Evolutionary conservation across 2,329 filamentous ascomycete genomes (phyloP).

Genomic region (Fusarium buharicum): DNA sequence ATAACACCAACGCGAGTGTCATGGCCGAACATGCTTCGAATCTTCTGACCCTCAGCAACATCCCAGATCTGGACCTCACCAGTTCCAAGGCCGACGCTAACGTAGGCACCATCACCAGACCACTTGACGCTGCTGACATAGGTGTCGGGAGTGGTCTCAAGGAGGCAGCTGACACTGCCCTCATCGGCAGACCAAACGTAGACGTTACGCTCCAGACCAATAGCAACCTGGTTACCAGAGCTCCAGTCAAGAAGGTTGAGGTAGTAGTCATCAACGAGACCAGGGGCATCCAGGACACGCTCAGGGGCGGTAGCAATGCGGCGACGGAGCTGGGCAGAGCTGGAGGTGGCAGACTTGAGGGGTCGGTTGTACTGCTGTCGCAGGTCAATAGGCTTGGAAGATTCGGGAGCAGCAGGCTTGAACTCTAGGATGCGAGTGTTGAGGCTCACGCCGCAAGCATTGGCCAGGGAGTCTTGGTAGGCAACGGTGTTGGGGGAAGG

Average conservation of each 20-base stretch:
- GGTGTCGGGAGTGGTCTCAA: conserved; percentile 89
- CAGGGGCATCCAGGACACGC: conserved; percentile 94
- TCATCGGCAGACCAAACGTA: conserved; percentile 99
- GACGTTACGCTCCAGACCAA: conserved; percentile 94
- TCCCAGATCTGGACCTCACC: conserved; percentile 99
- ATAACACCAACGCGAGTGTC: conserved; percentile 97
- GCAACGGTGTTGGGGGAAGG: conserved; percentile 88
- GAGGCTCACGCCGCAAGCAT: conserved; percentile 89
- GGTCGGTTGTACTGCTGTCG: conserved; percentile 98
- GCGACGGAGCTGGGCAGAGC: conserved; percentile 86
- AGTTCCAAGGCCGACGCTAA: conserved; percentile 91
- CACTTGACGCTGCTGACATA: conserved; percentile 99
- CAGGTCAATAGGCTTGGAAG: conserved; percentile 96
- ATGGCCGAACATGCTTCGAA: conserved; percentile 98
- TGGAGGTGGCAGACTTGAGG: conserved; percentile 78
- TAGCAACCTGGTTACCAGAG: conserved; percentile 96
- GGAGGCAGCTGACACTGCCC: conserved; percentile 85
- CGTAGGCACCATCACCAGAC: conserved; percentile 96
- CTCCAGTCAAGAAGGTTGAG: conserved; percentile 99
- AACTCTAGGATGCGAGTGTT: conserved; percentile 97
- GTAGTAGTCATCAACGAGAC: conserved; percentile 98
- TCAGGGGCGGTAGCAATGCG: conserved; percentile 95
- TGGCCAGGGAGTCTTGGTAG: conserved; percentile 90
- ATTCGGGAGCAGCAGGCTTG: conserved; percentile 98
- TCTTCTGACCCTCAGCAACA: conserved; percentile 91